Evolutionary conservation across 163 green algal species (phyloP), one percentile per base, ranked within the genome.

Genomic region (Prototheca wickerhamii): DNA sequence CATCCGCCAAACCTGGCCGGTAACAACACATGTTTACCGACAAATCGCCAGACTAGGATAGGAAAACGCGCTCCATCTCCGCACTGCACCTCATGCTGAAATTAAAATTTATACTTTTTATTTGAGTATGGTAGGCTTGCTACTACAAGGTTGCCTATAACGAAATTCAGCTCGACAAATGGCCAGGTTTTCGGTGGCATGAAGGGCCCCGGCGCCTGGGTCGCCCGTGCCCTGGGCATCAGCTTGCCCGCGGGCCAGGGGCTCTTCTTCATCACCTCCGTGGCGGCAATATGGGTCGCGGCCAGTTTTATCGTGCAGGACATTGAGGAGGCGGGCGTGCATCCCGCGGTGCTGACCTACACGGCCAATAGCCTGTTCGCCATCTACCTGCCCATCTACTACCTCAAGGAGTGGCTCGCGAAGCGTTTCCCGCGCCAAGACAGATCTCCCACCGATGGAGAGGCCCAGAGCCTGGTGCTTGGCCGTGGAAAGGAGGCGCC

Each of bases 301-400:
- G 77, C 84, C 3, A 89, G 75, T 37, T 96, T 92, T 62, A 33
- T 91, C 4, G 88, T 94, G 7, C 70, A 90, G 69, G 69, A 76
- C 56, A 63, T 94, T 28, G 73, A 88, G 62, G 63, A n/a, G 26
- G 34, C 61, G 12, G 85, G 84, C 5, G 68, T 93, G 23, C 65
- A 83, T 29, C 82, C 90, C 4, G 84, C 93, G 15, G 56, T 95
- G 42, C 71, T 97, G 2, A 95, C 90, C 1, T 96, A 91, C 73
- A 81, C 95, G 12, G 86, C 86, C 49, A 96, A 95, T 67, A 84
- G 74, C 43, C 63, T 96, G 2, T 97, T 97, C 72, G 75, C 86
- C 4, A 25, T 96, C 31, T 91, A 91, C 60, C 64, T 96, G 23
- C 91, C 91, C 17, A 34, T 94, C 35, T 69, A 70, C 54, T 73